Conservation (phyloP, 768 basidiomycete genomes). For the Holtermanniella nyarrowii region DNA sequence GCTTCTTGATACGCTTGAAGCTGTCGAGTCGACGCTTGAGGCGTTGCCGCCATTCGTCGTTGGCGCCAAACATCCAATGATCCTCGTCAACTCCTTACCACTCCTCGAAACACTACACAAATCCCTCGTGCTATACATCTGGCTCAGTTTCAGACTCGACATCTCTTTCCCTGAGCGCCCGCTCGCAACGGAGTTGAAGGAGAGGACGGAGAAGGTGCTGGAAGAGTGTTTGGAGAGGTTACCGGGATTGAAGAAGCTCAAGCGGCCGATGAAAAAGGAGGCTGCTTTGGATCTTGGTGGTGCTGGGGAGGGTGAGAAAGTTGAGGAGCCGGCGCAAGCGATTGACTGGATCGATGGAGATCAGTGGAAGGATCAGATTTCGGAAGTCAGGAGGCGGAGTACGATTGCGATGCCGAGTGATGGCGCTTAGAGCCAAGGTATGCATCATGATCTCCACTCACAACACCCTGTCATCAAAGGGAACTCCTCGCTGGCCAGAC, state of each 20-base stretch:
- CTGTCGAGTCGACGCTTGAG: slow-evolving; percentile 43
- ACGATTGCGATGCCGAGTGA: background rate
- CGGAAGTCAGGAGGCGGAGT: background rate
- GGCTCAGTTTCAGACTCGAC: slow-evolving; percentile 64
- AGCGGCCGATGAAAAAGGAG: slow-evolving; percentile 11
- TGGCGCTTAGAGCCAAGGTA: too few relatives aligned
- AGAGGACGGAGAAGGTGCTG: slow-evolving; percentile 55
- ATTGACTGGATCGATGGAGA: slow-evolving; percentile 7
- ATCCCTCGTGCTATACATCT: slow-evolving; percentile 65
- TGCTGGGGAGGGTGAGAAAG: slow-evolving; percentile 10
- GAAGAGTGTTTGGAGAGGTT: slow-evolving; percentile 48
- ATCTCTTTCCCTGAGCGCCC: slow-evolving; percentile 56
- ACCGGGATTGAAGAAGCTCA: slow-evolving; percentile 27
- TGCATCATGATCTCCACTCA: too few relatives aligned
- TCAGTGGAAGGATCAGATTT: background rate
- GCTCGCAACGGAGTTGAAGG: slow-evolving; percentile 50
- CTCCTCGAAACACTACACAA: slow-evolving; percentile 67
- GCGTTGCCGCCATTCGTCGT: slow-evolving; percentile 23
- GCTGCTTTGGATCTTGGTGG: slow-evolving; percentile 10
- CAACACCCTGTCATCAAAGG: too few relatives aligned
- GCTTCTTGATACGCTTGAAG: slow-evolving; percentile 45
- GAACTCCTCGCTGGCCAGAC: too few relatives aligned
- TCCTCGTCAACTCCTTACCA: slow-evolving; percentile 30
- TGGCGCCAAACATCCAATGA: slow-evolving; percentile 8
- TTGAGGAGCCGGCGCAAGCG: slow-evolving; percentile 5